Base-by-base conservation (phyloP, 202 grass and related monocot species). In the Carex arenaria region DNA sequence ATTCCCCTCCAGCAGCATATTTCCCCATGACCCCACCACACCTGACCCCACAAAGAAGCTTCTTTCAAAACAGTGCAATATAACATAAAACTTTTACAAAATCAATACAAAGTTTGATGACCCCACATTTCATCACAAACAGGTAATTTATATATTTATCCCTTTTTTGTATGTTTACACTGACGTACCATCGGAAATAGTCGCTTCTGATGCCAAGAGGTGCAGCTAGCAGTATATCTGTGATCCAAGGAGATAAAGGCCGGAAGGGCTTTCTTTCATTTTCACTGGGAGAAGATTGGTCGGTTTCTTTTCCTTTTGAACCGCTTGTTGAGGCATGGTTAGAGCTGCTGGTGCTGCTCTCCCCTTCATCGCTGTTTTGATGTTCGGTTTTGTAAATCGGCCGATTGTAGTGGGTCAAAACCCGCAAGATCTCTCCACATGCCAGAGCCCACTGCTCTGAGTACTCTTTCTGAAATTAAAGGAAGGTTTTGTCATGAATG, bases 11-110 rank as follows among this genome's bases (percentile, higher is more conserved):
- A 73, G 93, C 96, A 85, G 96, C 96, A 17, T 99, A 99, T 80
- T 94, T 99, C 43, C 96, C 96, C 96, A 99, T 99, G 67, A 99
- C 93, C 86, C 93, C 96, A 64, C 93, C 93, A 43, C 96, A 99
- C 96, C 96, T 99, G 84, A 70, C 79, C 19, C 0, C 13, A 85
- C 53, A 78, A 78, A 59, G 53, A 78, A 78, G 14, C 52, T 78
- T 78, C 73, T 78, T 59, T 83, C 69, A 71, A 71, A 78, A 91
- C 31, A 71, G 67, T 86, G 59, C 14, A 34, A n/a, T 32, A 57
- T 77, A n/a, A 59, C 5, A 78, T 31, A 78, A 4, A 19, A 77
- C 2, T 36, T 77, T 36, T 57, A 36, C 26, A 36, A 77, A 57
- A 4, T 30, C 7, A 78, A 78, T 6, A 59, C 57, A 56, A 55